Evolutionary conservation across 1,284 basidiomycete species (phyloP), one percentile per base, ranked within the genome.

Genomic region (Rhodotorula sp.): DNA sequence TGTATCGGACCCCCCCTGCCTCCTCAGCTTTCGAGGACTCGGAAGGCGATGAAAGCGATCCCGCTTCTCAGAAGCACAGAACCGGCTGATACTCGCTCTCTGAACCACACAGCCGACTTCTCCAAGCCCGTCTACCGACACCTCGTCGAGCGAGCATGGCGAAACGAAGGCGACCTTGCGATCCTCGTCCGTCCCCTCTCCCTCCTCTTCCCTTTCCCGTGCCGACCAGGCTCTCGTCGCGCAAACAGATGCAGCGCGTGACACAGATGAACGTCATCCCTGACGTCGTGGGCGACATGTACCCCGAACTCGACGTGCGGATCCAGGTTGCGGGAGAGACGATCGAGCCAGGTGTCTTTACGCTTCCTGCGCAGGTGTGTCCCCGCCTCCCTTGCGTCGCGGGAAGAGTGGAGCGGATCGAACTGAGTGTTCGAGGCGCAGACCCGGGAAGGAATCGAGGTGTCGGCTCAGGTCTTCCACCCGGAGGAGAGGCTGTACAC

Each of bases 231-330:
- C 15, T 13, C 24, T 15, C 30, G 30, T 8, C 60, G 16, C n/a
- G 11, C 5, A 3, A 47, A 47, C 77, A 93, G 88, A 96, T 96
- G 91, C 91, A 97, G 80, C 88, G 94, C 76, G 80, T 95, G 57
- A 84, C 90, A 76, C 89, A 93, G 81, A 92, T 97, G 91, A 83
- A 88, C 62, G 87, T 98, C 62, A 84, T 96, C 6, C 94, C 95
- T 0, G 95, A 98, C 79, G 82, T 94, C 2, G 79, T 97, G 11
- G 86, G 91, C 0, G 82, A 83, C 46, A 80, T 95, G 26, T 85
- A 85, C 60, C 92, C 93, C 0, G 86, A 86, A 15, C 79, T 90
- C 30, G 90, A 94, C 78, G 80, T 94, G 9, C 87, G 86, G 66
- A 77, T 93, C 54, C 83, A 84, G 18, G 85, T 86, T 73, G 85